These are phyloP conservation scores for Logfia minima DNA, from an alignment of 129 eudicot genomes.

Conservation along the genomic window DNA sequence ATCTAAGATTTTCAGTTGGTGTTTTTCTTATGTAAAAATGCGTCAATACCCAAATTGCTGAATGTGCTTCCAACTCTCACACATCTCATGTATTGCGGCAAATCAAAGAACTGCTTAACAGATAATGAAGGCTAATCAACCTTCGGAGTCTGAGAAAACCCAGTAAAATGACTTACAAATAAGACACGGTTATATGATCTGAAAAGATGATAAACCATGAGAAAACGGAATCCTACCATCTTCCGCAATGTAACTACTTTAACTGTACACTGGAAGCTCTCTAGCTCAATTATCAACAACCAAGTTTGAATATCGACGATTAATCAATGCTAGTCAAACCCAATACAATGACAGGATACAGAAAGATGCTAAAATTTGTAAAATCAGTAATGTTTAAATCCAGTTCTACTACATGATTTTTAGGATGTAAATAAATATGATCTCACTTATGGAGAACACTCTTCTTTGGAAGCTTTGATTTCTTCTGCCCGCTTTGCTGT, in stretches of 20 bases:
- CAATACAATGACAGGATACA: background rate
- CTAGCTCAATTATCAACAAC: background rate
- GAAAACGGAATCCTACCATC: background rate
- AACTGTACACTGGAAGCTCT: no score
- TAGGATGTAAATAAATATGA: no score
- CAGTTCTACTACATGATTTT: background rate
- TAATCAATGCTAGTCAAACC: background rate
- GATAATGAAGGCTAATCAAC: no score
- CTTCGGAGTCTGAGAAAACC: background rate
- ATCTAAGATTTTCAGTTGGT: no score
- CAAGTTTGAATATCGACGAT: background rate
- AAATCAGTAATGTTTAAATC: background rate
- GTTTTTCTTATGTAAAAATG: no score
- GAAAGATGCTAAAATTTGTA: background rate
- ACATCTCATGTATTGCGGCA: no score
- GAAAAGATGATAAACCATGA: no score
- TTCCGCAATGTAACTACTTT: background rate
- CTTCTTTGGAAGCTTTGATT: slow-evolving; percentile 55
- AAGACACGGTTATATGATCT: no score
- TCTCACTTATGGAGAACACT: slow-evolving; percentile 74
- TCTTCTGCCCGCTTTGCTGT: slow-evolving; percentile 58
- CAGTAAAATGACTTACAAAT: no score
- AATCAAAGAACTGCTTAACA: no score
- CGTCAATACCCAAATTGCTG: no score
- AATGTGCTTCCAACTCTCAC: no score